These are phyloP conservation scores for Rhododendron ferrugineum DNA, from an alignment of 148 eudicot species.

Conservation along the genomic window DNA sequence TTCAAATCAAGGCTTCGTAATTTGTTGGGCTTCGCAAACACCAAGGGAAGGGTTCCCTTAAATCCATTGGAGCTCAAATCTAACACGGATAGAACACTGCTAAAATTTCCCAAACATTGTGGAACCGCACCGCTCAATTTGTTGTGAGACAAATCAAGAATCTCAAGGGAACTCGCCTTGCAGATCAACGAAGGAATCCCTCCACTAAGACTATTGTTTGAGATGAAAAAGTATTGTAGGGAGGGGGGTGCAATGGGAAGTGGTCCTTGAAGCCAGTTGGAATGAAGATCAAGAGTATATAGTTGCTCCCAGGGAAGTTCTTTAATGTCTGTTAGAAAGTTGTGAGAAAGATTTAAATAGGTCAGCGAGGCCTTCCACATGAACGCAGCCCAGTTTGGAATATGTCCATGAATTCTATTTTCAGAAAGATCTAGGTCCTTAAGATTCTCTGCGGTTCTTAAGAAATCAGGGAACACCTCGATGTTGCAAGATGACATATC, in stretches of 20 bases:
- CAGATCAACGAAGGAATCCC: slow-evolving; percentile 21
- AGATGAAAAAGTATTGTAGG: neutral
- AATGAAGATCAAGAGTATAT: neutral
- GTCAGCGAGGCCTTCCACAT: neutral
- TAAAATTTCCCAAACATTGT: too few species aligned
- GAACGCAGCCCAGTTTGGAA: slow-evolving; percentile 3
- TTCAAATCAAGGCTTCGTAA: too few species aligned
- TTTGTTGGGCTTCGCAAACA: too few species aligned
- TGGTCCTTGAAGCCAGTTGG: neutral
- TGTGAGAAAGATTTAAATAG: slow-evolving; percentile 23
- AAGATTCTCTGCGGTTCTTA: neutral
- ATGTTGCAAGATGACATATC: slow-evolving; percentile 22
- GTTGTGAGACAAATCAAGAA: slow-evolving; percentile 25
- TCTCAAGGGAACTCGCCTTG: slow-evolving; percentile 7
- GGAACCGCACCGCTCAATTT: too few species aligned
- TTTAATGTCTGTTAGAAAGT: slow-evolving; percentile 11
- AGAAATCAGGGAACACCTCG: slow-evolving; percentile 10
- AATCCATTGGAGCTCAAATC: too few species aligned
- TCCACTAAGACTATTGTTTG: slow-evolving; percentile 15
- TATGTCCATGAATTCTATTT: neutral
- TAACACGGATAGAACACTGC: too few species aligned
- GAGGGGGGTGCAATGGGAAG: neutral
- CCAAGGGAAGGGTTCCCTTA: too few species aligned
- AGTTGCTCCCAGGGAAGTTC: neutral
- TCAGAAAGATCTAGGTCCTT: neutral